phyloP scores from a whole-genome alignment of 495 filamentous ascomycete genomes.

The Hypoxylon lienhwacheense region DNA sequence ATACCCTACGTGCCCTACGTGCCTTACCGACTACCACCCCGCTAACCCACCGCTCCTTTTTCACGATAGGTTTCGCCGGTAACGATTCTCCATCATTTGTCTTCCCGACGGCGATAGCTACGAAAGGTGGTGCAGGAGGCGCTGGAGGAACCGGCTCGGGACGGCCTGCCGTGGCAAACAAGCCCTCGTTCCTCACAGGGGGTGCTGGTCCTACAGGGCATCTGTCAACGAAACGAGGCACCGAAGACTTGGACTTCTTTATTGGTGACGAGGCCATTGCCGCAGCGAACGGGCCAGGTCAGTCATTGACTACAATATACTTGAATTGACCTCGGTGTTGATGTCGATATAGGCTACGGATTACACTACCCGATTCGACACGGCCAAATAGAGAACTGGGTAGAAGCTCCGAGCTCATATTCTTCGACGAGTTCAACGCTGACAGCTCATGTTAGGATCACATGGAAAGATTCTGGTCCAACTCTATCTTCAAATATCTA shows the following conservation, averaged over 20 bases:
- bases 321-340: constrained; percentile 30
- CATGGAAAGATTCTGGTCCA: constrained; percentile 99
- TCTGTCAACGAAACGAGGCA: constrained; percentile 88
- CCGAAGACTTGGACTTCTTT: constrained; percentile 97
- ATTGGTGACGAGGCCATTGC: constrained; percentile 95
- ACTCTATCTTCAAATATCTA: constrained; percentile 99
- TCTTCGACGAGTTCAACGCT: constrained; percentile 12
- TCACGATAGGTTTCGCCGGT: constrained; percentile 83
- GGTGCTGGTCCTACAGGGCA: constrained; percentile 79
- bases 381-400: constrained; percentile 98
- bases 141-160: constrained; percentile 77
- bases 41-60: constrained; percentile 33
- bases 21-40: constrained; percentile 1
- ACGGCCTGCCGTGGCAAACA: constrained; percentile 85
- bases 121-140: constrained; percentile 74
- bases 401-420: constrained; percentile 41
- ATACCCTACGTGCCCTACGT: no score
- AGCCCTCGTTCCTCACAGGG: constrained; percentile 92
- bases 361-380: constrained; percentile 97
- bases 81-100: constrained; percentile 99
- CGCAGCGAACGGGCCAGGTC: constrained; percentile 80
- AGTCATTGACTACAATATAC: constrained; percentile 18
- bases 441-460: constrained; percentile 65
- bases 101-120: constrained; percentile 97
- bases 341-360: constrained; percentile 68